Percentiles rank a stretch among this genome's conserved stretches.
These are phyloP conservation scores for Cladophialophora yegresii DNA, from an alignment of 2,329 filamentous ascomycete genomes.

Conservation along the genomic window DNA sequence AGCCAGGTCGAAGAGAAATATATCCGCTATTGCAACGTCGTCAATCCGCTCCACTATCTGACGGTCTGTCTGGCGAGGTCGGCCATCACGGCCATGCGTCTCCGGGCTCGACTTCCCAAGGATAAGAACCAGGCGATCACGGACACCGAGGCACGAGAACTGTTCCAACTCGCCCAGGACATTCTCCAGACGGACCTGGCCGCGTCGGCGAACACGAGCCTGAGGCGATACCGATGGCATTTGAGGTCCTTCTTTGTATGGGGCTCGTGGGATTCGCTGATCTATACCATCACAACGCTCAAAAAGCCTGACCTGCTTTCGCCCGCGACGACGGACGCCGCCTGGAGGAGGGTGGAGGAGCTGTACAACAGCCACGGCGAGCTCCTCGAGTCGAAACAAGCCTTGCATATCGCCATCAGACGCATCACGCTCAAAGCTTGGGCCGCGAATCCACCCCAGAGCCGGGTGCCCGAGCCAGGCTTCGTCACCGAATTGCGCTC, in stretches of 20 bases:
- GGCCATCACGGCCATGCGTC: constrained; percentile 4
- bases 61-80: constrained; percentile 30
- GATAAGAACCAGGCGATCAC: background rate
- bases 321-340: background rate
- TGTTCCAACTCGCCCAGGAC: constrained; percentile 1
- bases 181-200: constrained; percentile 9
- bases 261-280: constrained; percentile 2
- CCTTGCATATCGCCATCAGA: constrained; percentile 7
- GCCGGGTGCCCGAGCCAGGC: background rate
- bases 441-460: constrained; percentile 7
- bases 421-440: constrained; percentile 10
- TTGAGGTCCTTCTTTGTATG: constrained; percentile 4
- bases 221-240: constrained; percentile 4
- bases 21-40: constrained; percentile 41
- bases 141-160: constrained; percentile 1
- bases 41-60: constrained; percentile 45
- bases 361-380: constrained; percentile 4
- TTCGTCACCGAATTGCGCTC: constrained; percentile 5
- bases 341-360: constrained; percentile 2
- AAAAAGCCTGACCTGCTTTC: background rate
- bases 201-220: background rate
- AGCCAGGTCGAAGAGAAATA: constrained; percentile 40
- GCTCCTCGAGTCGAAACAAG: background rate
- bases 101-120: background rate
- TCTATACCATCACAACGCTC: background rate